Base-by-base conservation (phyloP, 2,329 filamentous ascomycete species). In the Xylariaceae sp. region DNA sequence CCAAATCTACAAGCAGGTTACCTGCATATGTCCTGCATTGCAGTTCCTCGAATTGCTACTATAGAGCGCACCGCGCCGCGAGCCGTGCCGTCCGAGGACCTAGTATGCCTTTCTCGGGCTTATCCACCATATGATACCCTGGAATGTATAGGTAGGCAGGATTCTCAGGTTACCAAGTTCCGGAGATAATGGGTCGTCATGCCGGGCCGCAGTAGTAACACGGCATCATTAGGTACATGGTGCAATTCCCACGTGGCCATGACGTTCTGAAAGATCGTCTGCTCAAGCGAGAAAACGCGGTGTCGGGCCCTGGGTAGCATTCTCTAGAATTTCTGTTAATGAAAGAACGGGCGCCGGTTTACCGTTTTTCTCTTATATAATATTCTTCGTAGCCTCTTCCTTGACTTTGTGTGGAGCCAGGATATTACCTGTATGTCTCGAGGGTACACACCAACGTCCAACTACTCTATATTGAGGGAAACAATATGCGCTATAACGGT, bases 181-280 rank as follows among this genome's bases (percentile, higher is more conserved):
- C 32, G 9, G 15, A n/a, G 15, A 37, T n/a, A 23, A 20, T 39
- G 26, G 42, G 37, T 24, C n/a, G n/a, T n/a, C n/a, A n/a, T n/a
- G n/a, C n/a, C n/a, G n/a, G n/a, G 55, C 26, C 29, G 52, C 52
- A 35, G 37, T n/a, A 52, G 52, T 58, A 18, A 15, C 52, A 58
- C 55, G 6, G 40, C 55, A 41, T 44, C 36, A 35, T 16, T 48
- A 44, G 50, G 50, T 51, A 50, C 41, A 55, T 55, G 49, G 40
- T 36, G 24, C 44, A 30, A 43, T 45, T 32, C 32, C 55, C 55
- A 58, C 55, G 55, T 58, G 55, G 55, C 26, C 32, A 16, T 13
- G n/a, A 48, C 32, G 27, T 40, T 32, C 33, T 36, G 20, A n/a
- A 11, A 15, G 26, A n/a, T 37, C 10, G 18, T 15, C 6, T 30